Base-by-base conservation (phyloP, 1,139 yeast species). In the Geotrichum carabidarum region DNA sequence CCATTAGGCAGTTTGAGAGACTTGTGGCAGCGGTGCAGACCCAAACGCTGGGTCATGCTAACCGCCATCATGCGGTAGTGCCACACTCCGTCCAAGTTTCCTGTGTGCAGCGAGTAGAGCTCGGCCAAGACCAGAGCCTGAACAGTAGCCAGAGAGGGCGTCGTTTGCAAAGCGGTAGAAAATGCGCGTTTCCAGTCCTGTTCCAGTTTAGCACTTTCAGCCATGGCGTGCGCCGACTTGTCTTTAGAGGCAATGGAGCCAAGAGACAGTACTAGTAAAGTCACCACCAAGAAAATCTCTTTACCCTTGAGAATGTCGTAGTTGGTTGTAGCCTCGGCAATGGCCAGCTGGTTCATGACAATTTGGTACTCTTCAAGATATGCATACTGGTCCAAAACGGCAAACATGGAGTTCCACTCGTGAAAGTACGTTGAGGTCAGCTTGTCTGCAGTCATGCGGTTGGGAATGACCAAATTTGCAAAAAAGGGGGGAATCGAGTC, bases 21-120 rank as follows among this genome's bases (percentile, higher is more conserved):
- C 12, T 91, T 86, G 12, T 95, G 96, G 70, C 95, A 86, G 60
- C 95, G 78, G 66, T 89, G 95, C 51, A 90, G 74, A 62, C 96
- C 80, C 54, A 90, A 72, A 62, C 90, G 94, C 64, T 87, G 95
- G 1, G 93, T 85, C 91, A 87, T 86, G 31, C 90, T 83, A 5
- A 85, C 82, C 7, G 86, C 83, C 62, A 84, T 75, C 45, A 93
- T 91, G 58, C 96, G 76, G 46, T 85, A 74, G 57, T 84, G 86
- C 71, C 88, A 89, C 57, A 90, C 78, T 1, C 89, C 83, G 12
- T 82, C 78, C 42, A 83, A 78, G 67, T 86, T 90, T 14, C 95
- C 95, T 8, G 81, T 80, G 40, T 83, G 84, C 45, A 86, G 71
- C 63, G 87, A 84, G 65, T 87, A 87, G 57, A 86, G 81, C 43